Percentiles rank a stretch among this genome's conserved stretches.
Evolutionary conservation across 768 basidiomycete genomes (phyloP).

Genomic region (Vararia minispora): DNA sequence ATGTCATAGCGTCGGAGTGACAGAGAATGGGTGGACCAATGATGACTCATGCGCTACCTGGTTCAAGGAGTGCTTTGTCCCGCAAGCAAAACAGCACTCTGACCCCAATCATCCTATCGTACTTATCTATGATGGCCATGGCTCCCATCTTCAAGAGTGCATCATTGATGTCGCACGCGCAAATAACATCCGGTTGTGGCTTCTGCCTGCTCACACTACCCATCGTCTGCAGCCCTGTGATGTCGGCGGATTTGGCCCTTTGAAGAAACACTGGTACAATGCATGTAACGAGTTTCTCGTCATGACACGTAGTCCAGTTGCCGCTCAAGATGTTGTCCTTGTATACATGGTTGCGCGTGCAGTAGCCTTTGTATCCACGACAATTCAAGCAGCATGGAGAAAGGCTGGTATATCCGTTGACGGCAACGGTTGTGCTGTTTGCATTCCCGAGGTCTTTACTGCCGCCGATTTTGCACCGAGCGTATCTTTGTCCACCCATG

Average conservation of each 20-base stretch:
- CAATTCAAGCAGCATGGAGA: neutral
- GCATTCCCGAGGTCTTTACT: neutral
- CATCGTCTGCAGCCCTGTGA: conserved; percentile 33
- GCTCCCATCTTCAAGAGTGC: conserved; percentile 23
- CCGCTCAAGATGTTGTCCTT: neutral
- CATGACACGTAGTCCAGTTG: neutral
- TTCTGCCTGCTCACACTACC: conserved; percentile 30
- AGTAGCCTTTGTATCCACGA: neutral
- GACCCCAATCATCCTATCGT: conserved; percentile 22
- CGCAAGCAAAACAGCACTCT: conserved; percentile 20
- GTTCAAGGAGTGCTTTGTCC: conserved; percentile 29
- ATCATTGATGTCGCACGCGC: conserved; percentile 19
- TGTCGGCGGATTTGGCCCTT: conserved; percentile 27
- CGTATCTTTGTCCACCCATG: neutral
- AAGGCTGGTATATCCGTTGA: neutral
- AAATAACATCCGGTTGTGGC: conserved; percentile 22
- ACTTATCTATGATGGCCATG: conserved; percentile 34
- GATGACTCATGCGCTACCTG: conserved; percentile 25
- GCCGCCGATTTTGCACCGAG: neutral
- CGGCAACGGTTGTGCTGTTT: neutral
- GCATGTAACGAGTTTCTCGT: too few relatives aligned
- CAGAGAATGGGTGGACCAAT: conserved; percentile 33
- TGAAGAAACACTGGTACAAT: conserved; percentile 19
- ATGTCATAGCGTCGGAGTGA: conserved; percentile 21
- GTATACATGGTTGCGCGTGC: neutral